Evolutionary conservation across 2,329 filamentous ascomycete species (phyloP).

Genomic region (Penicillium sp.): DNA sequence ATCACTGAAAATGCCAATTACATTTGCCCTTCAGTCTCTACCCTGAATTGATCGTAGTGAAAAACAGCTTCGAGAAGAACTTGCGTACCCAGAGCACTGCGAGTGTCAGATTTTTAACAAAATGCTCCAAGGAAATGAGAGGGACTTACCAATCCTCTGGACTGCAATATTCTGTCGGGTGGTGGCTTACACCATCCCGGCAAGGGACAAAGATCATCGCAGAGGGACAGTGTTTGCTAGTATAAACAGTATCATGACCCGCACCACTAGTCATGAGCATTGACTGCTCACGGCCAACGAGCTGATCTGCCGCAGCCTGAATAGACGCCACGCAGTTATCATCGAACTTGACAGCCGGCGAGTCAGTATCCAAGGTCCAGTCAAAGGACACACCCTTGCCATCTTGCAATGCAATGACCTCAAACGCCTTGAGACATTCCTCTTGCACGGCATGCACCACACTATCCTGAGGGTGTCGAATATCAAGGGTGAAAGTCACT

Average conservation of each 20-base stretch:
- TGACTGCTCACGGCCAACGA: slow-evolving; percentile 51
- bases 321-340: slow-evolving; percentile 61
- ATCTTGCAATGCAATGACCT: slow-evolving; percentile 53
- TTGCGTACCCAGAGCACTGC: slow-evolving; percentile 38
- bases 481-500: slow-evolving; percentile 65
- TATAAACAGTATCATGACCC: slow-evolving; percentile 60
- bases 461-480: slow-evolving; percentile 57
- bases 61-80: slow-evolving; percentile 51
- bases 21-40: neutral
- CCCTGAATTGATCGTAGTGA: slow-evolving; percentile 24
- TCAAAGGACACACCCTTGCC: slow-evolving; percentile 50
- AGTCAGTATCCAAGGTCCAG: slow-evolving; percentile 59
- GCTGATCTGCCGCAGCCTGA: slow-evolving; percentile 52
- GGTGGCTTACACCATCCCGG: slow-evolving; percentile 57
- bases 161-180: slow-evolving; percentile 58
- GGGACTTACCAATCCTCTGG: slow-evolving; percentile 41
- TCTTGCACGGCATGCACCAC: slow-evolving; percentile 56
- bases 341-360: slow-evolving; percentile 60
- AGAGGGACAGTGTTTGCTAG: slow-evolving; percentile 54
- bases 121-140: accelerated
- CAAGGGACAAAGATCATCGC: slow-evolving; percentile 65
- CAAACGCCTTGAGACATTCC: slow-evolving; percentile 55
- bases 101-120: neutral
- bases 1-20: neutral
- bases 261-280: slow-evolving; percentile 56